phyloP scores from a whole-genome alignment of 257 asterid species.

The Solanum sejunctum region DNA sequence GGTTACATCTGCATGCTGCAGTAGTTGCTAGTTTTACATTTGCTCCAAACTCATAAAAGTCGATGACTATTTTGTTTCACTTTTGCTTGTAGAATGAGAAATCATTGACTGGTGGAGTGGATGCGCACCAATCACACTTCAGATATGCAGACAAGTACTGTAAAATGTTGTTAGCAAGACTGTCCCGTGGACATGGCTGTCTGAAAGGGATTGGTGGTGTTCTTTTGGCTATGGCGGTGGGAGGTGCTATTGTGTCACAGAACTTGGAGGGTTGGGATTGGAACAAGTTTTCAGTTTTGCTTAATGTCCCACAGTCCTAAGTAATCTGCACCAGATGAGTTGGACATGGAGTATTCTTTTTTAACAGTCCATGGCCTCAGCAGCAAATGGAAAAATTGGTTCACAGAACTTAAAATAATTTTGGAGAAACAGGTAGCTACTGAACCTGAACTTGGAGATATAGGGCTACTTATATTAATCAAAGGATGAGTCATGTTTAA shows the following conservation, averaged over 20 bases:
- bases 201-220: constrained; percentile 27
- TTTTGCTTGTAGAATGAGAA: constrained; percentile 47
- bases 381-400: neutral
- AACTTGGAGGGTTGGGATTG: constrained; percentile 36
- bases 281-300: constrained; percentile 17
- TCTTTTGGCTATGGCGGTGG: constrained; percentile 30
- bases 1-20: neutral
- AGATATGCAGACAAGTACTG: constrained; percentile 65
- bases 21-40: neutral
- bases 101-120: constrained; percentile 39
- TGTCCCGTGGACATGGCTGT: constrained; percentile 43
- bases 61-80: neutral
- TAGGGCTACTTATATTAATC: neutral
- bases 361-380: neutral
- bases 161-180: constrained; percentile 31
- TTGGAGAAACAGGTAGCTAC: neutral
- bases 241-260: constrained; percentile 33
- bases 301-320: constrained; percentile 48
- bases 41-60: neutral
- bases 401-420: neutral
- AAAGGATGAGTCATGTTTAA: neutral
- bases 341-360: neutral
- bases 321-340: constrained; percentile 22
- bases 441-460: neutral
- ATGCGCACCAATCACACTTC: constrained; percentile 24